Evolutionary conservation across 306 rosid genomes (phyloP), one percentile per base, ranked within the genome.

Genomic region (Albizia julibrissin): DNA sequence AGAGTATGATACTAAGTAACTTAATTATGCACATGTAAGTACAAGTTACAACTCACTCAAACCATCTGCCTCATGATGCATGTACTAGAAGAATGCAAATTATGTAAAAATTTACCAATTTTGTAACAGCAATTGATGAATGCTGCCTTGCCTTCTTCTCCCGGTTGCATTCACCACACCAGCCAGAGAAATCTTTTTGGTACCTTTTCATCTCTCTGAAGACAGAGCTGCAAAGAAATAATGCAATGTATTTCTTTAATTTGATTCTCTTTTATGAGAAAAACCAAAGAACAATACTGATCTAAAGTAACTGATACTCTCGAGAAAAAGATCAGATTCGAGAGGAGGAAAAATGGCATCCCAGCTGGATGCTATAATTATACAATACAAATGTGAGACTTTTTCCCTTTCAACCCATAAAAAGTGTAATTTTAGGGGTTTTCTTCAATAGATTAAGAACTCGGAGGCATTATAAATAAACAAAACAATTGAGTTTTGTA

Each of bases 91-190:
- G 73, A 80, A 26, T 67, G 82, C 34, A 68, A 65, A 68, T 54
- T 39, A 43, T 19, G 76, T 14, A 50, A 56, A 1, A 33, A 59
- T 69, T 83, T 86, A 89, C 92, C 90, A 80, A 72, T 85, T 75
- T 87, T 13, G 78, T 76, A 46, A 84, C 73, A 72, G 87, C 86
- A 81, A 87, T 72, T 54, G 82, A 79, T n/a, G 87, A 81, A 56
- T 79, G 80, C 76, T 87, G 87, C 85, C 89, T 83, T 68, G 84
- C 87, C 79, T 75, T 85, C 85, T 89, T 89, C 77, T 81, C 74
- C 40, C 85, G 86, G 68, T 64, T 81, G 86, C 92, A 89, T 77
- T 89, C 90, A 11, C 90, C 92, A 64, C 92, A 89, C 92, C 90
- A 89, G 85, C 76, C 69, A 77, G 92, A 78, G 80, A 87, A 89